Percentiles rank a stretch among this genome's conserved stretches.
Evolutionary conservation across 495 filamentous ascomycete genomes (phyloP).

Genomic region (Sordaria brevicollis): DNA sequence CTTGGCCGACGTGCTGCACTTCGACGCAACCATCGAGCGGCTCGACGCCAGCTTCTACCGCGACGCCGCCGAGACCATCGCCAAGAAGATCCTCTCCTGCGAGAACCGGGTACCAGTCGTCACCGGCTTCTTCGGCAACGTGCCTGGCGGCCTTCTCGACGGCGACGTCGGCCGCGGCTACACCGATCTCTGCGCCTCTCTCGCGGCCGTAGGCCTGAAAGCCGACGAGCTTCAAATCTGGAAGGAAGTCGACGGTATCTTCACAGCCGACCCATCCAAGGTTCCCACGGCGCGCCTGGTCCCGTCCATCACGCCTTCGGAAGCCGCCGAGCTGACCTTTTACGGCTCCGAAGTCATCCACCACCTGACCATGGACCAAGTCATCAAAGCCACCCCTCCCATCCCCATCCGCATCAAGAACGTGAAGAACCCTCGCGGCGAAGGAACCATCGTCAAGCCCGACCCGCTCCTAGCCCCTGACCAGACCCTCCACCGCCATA

Average conservation of each 20-base stretch:
- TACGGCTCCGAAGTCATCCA: slow-evolving; percentile 96
- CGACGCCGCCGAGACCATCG: slow-evolving; percentile 51
- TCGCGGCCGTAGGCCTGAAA: slow-evolving; percentile 66
- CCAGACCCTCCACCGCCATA: slow-evolving; percentile 33
- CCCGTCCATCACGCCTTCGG: slow-evolving; percentile 68
- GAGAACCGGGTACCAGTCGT: slow-evolving; percentile 64
- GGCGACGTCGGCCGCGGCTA: slow-evolving; percentile 76
- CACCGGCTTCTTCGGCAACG: slow-evolving; percentile 82
- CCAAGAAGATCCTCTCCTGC: slow-evolving; percentile 57
- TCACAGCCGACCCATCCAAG: slow-evolving; percentile 79
- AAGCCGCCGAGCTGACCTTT: slow-evolving; percentile 85
- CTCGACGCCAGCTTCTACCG: slow-evolving; percentile 77
- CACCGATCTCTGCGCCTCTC: slow-evolving; percentile 78
- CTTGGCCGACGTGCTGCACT: slow-evolving; percentile 63
- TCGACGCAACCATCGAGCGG: slow-evolving; percentile 41
- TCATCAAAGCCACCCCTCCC: slow-evolving; percentile 68
- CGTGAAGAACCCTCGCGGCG: slow-evolving; percentile 83
- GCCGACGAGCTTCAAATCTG: slow-evolving; percentile 80
- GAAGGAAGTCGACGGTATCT: slow-evolving; percentile 91
- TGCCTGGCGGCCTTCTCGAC: slow-evolving; percentile 68
- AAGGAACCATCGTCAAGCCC: slow-evolving; percentile 76
- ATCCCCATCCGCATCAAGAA: slow-evolving; percentile 98
- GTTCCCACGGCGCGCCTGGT: slow-evolving; percentile 76
- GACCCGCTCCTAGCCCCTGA: slow-evolving; percentile 35
- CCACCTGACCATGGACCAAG: slow-evolving; percentile 97